These are phyloP conservation scores for Cubamyces sp. DNA, from an alignment of 768 basidiomycete species.

Conservation along the genomic window DNA sequence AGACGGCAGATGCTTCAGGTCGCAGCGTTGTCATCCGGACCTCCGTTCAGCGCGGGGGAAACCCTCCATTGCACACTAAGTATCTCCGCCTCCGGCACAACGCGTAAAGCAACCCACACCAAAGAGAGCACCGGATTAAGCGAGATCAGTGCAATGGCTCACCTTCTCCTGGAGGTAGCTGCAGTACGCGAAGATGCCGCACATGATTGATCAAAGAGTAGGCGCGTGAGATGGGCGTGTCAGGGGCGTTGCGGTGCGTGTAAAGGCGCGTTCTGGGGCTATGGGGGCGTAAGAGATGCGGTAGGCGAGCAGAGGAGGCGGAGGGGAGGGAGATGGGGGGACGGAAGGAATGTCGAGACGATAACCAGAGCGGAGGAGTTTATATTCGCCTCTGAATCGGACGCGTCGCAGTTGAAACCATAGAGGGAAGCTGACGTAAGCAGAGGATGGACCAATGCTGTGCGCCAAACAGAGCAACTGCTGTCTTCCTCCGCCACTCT, in stretches of 20 bases:
- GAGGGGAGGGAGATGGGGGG: background rate
- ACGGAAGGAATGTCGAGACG: slow-evolving; percentile 7
- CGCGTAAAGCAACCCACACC: background rate
- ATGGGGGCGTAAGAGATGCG: background rate
- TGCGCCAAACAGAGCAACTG: slow-evolving; percentile 2
- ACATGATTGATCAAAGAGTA: slow-evolving; percentile 52
- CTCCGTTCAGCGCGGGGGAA: background rate
- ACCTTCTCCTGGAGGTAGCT: slow-evolving; percentile 95
- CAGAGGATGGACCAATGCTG: slow-evolving; percentile 5
- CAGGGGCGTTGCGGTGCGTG: slow-evolving; percentile 15
- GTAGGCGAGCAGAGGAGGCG: background rate
- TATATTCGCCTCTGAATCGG: slow-evolving; percentile 24
- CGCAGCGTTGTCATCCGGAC: slow-evolving; percentile 1
- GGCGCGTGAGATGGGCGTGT: slow-evolving; percentile 5
- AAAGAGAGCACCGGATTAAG: too few relatives aligned
- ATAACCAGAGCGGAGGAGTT: slow-evolving; percentile 13
- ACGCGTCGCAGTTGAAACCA: slow-evolving; percentile 22
- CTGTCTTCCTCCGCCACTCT: background rate
- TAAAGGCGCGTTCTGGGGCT: background rate
- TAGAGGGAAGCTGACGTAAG: slow-evolving; percentile 18
- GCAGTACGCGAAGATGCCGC: slow-evolving; percentile 97
- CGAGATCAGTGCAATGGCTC: slow-evolving; percentile 32
- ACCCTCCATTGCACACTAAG: background rate
- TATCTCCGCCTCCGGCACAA: background rate
- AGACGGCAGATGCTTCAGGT: background rate